These are phyloP conservation scores for Nicotiana attenuata DNA, from an alignment of 257 asterid species.

Conservation along the genomic window DNA sequence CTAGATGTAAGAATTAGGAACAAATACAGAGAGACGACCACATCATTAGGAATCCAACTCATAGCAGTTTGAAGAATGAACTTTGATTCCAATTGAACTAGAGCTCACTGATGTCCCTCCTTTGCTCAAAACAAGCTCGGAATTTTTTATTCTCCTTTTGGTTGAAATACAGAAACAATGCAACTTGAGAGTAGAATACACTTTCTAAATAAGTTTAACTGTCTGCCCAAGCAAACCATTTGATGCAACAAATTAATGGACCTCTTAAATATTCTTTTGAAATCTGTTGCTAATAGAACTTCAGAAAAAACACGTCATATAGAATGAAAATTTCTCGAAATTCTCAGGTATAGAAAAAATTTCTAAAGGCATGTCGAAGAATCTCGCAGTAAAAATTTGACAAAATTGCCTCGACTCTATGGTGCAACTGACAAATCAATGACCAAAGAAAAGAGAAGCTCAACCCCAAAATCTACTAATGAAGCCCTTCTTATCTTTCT, in stretches of 20 bases:
- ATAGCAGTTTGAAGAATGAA: neutral
- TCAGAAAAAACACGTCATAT: neutral
- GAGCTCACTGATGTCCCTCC: neutral
- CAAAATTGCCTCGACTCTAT: neutral
- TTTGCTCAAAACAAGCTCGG: neutral
- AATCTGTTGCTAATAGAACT: too few species aligned
- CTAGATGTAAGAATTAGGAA: neutral
- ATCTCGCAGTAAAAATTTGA: neutral
- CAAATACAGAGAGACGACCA: neutral
- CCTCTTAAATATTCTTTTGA: neutral
- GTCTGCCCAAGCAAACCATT: neutral
- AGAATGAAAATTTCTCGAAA: constrained; percentile 15
- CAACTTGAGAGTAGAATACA: neutral
- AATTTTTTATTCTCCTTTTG: neutral
- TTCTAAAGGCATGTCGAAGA: neutral
- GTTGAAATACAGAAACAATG: neutral
- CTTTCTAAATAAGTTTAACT: neutral
- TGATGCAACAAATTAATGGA: neutral
- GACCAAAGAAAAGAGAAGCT: neutral
- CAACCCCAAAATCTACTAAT: constrained; percentile 83
- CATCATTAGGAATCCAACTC: neutral
- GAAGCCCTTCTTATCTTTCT: constrained; percentile 84
- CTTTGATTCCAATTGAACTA: neutral
- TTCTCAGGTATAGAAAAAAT: constrained; percentile 2
- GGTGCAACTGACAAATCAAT: neutral